Conservation (phyloP, 768 basidiomycete genomes). For the Amanita subjunquillea region DNA sequence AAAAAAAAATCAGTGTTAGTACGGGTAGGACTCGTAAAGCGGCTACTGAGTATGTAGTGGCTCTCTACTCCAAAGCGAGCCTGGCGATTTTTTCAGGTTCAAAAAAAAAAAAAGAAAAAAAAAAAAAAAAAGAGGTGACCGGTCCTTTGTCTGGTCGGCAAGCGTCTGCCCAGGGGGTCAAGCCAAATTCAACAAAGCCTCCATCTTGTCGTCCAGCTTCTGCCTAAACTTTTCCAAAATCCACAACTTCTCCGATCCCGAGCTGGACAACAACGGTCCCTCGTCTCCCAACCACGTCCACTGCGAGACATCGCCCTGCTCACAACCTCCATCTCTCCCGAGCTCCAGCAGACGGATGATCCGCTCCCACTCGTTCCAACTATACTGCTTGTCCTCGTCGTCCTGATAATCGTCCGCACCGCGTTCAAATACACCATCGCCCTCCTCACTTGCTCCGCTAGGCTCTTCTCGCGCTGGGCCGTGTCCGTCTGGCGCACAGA, state of each 20-base stretch:
- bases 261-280: slow-evolving; percentile 25
- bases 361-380: slow-evolving; percentile 26
- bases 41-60: too few relatives aligned
- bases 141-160: too few relatives aligned
- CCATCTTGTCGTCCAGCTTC: slow-evolving; percentile 22
- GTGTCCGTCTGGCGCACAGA: too few relatives aligned
- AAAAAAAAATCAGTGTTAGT: too few relatives aligned
- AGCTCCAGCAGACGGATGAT: slow-evolving; percentile 21
- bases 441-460: neutral
- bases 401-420: slow-evolving; percentile 10
- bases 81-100: too few relatives aligned
- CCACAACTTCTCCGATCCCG: slow-evolving; percentile 26
- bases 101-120: too few relatives aligned
- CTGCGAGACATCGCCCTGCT: slow-evolving; percentile 3
- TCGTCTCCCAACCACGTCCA: slow-evolving; percentile 28
- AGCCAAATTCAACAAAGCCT: slow-evolving; percentile 1
- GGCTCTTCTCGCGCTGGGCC: neutral
- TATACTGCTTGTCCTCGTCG: slow-evolving; percentile 18
- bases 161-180: too few relatives aligned
- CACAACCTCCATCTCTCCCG: slow-evolving; percentile 7
- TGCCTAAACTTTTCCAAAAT: slow-evolving; percentile 23
- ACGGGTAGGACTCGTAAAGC: too few relatives aligned
- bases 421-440: slow-evolving; percentile 20
- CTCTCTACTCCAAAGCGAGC: too few relatives aligned
- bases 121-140: too few relatives aligned